These are phyloP conservation scores for Phytophthora pinifolia DNA, from an alignment of 352 stramenopile species.

Conservation along the genomic window DNA sequence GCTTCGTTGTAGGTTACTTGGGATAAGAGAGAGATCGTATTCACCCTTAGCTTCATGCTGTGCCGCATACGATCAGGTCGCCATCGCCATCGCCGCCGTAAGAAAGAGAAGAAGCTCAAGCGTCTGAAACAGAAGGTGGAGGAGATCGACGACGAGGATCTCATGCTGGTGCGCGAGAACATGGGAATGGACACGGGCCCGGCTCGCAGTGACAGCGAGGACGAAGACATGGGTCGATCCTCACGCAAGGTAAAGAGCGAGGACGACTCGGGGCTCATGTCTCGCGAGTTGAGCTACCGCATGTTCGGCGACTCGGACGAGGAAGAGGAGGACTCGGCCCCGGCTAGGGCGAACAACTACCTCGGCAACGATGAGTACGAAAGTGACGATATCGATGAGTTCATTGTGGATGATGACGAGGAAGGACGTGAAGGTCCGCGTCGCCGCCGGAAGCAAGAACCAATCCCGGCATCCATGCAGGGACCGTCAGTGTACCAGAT, in stretches of 20 bases:
- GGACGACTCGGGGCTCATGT: constrained; percentile 82
- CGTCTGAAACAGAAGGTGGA: constrained; percentile 88
- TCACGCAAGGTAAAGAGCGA: constrained; percentile 74
- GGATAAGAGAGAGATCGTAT: constrained; percentile 2
- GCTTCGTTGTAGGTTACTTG: neutral
- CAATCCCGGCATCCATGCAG: constrained; percentile 75
- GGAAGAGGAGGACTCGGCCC: constrained; percentile 79
- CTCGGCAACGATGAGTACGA: constrained; percentile 88
- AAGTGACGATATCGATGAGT: constrained; percentile 89
- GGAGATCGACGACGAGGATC: constrained; percentile 87
- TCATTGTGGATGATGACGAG: constrained; percentile 90
- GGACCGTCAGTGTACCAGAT: constrained; percentile 90
- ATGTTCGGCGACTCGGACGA: constrained; percentile 91
- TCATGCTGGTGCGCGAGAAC: constrained; percentile 89
- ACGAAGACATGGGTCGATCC: constrained; percentile 69
- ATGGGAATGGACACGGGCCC: constrained; percentile 85
- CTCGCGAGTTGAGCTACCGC: constrained; percentile 81
- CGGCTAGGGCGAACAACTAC: constrained; percentile 74
- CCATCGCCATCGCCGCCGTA: constrained; percentile 69
- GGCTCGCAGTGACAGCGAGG: constrained; percentile 71
- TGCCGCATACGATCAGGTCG: constrained; percentile 34
- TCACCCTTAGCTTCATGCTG: constrained; percentile 10
- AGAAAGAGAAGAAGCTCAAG: constrained; percentile 89
- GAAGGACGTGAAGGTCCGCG: constrained; percentile 77
- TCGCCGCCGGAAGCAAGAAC: constrained; percentile 75